A percentile compares a stretch with the other conserved stretches of the same genome.
Evolutionary conservation across 768 basidiomycete species (phyloP).

Genomic region (Naganishia onofrii): DNA sequence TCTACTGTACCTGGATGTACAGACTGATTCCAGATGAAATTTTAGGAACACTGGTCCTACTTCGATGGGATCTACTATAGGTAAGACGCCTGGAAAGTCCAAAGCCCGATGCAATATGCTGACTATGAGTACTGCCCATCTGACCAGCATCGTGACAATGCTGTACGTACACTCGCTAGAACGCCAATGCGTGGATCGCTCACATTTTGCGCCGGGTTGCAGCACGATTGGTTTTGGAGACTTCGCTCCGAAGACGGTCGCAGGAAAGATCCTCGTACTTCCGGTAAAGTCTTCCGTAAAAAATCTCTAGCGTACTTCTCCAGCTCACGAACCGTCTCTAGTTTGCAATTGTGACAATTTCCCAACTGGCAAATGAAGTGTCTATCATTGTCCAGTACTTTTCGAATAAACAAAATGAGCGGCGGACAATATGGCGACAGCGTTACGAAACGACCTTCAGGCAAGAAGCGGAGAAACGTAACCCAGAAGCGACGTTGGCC

Average conservation of each 20-base stretch:
- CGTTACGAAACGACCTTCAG: conserved; percentile 43
- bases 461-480: conserved; percentile 33
- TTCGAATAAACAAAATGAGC: conserved; percentile 34
- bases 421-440: conserved; percentile 43
- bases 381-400: conserved; percentile 48
- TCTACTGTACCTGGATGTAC: background rate
- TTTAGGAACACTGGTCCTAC: conserved; percentile 46
- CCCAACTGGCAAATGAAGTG: conserved; percentile 48
- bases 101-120: conserved; percentile 2
- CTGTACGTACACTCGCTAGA: background rate
- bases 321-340: conserved; percentile 19
- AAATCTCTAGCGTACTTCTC: background rate
- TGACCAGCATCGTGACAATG: conserved; percentile 34
- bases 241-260: conserved; percentile 35
- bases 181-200: background rate
- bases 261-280: conserved; percentile 41
- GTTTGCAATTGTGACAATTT: conserved; percentile 51
- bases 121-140: conserved; percentile 22
- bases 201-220: background rate
- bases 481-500: conserved; percentile 40
- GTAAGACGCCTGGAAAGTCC: conserved; percentile 4
- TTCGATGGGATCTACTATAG: conserved; percentile 46
- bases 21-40: background rate
- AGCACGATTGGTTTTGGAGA: conserved; percentile 32
- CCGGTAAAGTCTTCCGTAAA: conserved; percentile 10